phyloP scores from a whole-genome alignment of 75 land plant genomes.

The Sequoiadendron giganteum region DNA sequence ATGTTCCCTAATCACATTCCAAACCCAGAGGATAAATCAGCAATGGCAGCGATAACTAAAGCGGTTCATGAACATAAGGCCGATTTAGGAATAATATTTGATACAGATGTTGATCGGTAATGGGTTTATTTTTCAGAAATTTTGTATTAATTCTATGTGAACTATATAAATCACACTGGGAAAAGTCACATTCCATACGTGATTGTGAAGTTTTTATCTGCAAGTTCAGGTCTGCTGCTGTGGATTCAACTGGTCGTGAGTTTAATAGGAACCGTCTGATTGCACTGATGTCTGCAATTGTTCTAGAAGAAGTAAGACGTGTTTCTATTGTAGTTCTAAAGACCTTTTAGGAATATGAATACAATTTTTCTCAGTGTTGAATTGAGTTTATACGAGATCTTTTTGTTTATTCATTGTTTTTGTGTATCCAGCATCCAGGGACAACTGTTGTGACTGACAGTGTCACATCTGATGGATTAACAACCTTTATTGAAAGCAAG shows the following conservation, averaged over 20 bases:
- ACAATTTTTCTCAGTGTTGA: background rate
- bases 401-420: background rate
- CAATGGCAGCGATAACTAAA: constrained; percentile 87
- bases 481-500: constrained; percentile 87
- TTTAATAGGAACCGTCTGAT: constrained; percentile 89
- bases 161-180: background rate
- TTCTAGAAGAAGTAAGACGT: constrained; percentile 74
- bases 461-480: constrained; percentile 98
- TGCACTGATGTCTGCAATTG: constrained; percentile 91
- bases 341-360: constrained; percentile 4
- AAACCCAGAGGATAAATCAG: constrained; percentile 92
- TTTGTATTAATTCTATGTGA: background rate
- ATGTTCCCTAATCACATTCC: constrained; percentile 98
- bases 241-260: constrained; percentile 85
- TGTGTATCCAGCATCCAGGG: constrained; percentile 82
- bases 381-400: background rate
- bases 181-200: background rate
- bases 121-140: background rate
- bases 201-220: background rate
- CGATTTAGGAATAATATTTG: constrained; percentile 96
- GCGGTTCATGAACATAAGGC: constrained; percentile 88
- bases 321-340: background rate
- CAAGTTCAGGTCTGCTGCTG: constrained; percentile 82
- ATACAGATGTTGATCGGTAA: constrained; percentile 98
- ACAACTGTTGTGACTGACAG: constrained; percentile 98